A percentile compares a stretch with the other conserved stretches of the same genome.
Evolutionary conservation across 805 yeast species (phyloP).

Genomic region (Candida tammaniensis): DNA sequence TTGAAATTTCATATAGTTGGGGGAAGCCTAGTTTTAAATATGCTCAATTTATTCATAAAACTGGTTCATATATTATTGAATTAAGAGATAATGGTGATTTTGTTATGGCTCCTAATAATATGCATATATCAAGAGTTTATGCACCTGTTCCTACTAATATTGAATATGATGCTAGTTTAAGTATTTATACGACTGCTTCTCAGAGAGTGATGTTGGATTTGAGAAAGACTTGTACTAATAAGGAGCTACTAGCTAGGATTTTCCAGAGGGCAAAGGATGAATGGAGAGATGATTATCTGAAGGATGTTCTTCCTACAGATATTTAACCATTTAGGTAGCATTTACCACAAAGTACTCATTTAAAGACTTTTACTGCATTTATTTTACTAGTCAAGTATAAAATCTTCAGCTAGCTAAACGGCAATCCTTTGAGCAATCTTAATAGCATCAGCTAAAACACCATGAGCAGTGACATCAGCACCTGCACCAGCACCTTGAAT

Average conservation of each 20-base stretch:
- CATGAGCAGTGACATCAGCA: constrained; percentile 71
- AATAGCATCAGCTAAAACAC: constrained; percentile 90
- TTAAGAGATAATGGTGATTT: constrained; percentile 74
- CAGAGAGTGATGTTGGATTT: constrained; percentile 73
- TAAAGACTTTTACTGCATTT: too few species aligned
- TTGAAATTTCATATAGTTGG: constrained; percentile 85
- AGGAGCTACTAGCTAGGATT: constrained; percentile 44
- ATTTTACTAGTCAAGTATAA: not conserved
- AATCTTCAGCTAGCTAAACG: constrained; percentile 18
- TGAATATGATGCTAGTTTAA: constrained; percentile 23
- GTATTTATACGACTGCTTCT: constrained; percentile 51
- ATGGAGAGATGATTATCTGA: constrained; percentile 13
- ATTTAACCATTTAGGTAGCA: constrained; percentile 2
- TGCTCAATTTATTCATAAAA: constrained; percentile 84
- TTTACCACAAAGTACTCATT: not conserved
- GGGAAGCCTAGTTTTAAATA: constrained; percentile 79
- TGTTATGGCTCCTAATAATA: constrained; percentile 82
- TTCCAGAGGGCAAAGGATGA: constrained; percentile 53
- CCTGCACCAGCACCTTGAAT: constrained; percentile 97
- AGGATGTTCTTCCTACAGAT: constrained; percentile 16
- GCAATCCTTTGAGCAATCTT: constrained; percentile 88
- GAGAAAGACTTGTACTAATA: constrained; percentile 57
- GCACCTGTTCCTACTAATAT: constrained; percentile 26
- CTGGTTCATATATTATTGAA: constrained; percentile 90
- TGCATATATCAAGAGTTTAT: constrained; percentile 73